phyloP scores from a whole-genome alignment of 2,329 filamentous ascomycete species.

The Lecanicillium sp. region DNA sequence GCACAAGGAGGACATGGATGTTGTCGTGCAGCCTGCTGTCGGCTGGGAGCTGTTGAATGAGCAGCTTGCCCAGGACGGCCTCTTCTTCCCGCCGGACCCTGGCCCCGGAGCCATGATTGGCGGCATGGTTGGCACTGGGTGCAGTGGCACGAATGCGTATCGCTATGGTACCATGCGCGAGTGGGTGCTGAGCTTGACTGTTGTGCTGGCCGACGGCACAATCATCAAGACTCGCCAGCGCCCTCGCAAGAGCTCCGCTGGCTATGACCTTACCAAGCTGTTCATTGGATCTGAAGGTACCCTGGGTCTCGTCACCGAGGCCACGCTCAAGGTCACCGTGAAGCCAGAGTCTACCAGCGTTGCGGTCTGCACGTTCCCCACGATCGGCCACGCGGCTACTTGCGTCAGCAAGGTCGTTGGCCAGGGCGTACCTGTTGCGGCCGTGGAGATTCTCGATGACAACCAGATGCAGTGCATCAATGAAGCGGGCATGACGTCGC shows the following conservation, averaged over 20 bases:
- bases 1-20: slow-evolving; percentile 71
- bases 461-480: slow-evolving; percentile 74
- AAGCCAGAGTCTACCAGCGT: slow-evolving; percentile 74
- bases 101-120: slow-evolving; percentile 90
- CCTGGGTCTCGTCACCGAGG: slow-evolving; percentile 84
- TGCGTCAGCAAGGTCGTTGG: slow-evolving; percentile 76
- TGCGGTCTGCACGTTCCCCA: slow-evolving; percentile 56
- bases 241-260: slow-evolving; percentile 81
- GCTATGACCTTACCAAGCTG: slow-evolving; percentile 83
- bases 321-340: slow-evolving; percentile 77
- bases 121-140: slow-evolving; percentile 72
- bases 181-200: slow-evolving; percentile 81
- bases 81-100: slow-evolving; percentile 90
- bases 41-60: slow-evolving; percentile 86
- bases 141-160: slow-evolving; percentile 80
- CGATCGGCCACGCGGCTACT: slow-evolving; percentile 63
- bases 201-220: slow-evolving; percentile 85
- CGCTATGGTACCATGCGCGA: slow-evolving; percentile 92
- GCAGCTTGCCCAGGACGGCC: slow-evolving; percentile 59
- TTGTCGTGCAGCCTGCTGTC: slow-evolving; percentile 71
- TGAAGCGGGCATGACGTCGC: slow-evolving; percentile 56
- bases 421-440: slow-evolving; percentile 75
- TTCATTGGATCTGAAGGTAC: slow-evolving; percentile 92
- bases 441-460: slow-evolving; percentile 89
- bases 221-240: slow-evolving; percentile 83